Conservation (phyloP, 1,284 basidiomycete genomes). For the Melampsora medusae region DNA sequence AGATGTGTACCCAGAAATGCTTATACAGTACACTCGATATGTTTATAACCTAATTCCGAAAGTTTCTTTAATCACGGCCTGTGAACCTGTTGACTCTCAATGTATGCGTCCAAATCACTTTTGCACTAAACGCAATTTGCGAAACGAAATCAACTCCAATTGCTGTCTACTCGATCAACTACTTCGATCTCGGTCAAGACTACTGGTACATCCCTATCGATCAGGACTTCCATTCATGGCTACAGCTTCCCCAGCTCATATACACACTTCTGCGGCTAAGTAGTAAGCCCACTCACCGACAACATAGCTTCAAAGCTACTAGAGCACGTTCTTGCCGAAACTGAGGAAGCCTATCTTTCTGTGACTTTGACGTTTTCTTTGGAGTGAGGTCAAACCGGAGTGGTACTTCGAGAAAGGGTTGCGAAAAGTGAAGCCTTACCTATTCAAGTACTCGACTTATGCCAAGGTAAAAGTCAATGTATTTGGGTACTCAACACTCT, state of each 20-base stretch:
- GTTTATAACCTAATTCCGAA: too few relatives aligned
- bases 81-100: too few relatives aligned
- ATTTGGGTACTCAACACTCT: too few relatives aligned
- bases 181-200: too few relatives aligned
- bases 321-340: neutral
- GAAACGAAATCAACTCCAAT: too few relatives aligned
- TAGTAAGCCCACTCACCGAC: constrained; percentile 19
- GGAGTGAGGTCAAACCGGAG: constrained; percentile 31
- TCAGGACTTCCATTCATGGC: neutral
- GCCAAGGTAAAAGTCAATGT: constrained; percentile 21
- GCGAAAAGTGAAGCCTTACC: constrained; percentile 35
- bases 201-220: neutral
- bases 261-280: constrained; percentile 39
- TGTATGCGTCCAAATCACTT: too few relatives aligned
- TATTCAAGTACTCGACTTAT: constrained; percentile 39
- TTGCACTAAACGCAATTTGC: too few relatives aligned
- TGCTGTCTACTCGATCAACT: too few relatives aligned
- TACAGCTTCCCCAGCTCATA: constrained; percentile 9
- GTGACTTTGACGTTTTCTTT: neutral
- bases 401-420: constrained; percentile 43
- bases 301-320: neutral
- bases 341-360: neutral
- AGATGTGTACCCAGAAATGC: too few relatives aligned
- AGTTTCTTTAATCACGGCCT: too few relatives aligned
- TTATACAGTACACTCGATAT: too few relatives aligned